A percentile compares a stretch with the other conserved stretches of the same genome.
These are phyloP conservation scores for Lignosus rhinocerotis DNA, from an alignment of 1,284 basidiomycete species.

Conservation along the genomic window DNA sequence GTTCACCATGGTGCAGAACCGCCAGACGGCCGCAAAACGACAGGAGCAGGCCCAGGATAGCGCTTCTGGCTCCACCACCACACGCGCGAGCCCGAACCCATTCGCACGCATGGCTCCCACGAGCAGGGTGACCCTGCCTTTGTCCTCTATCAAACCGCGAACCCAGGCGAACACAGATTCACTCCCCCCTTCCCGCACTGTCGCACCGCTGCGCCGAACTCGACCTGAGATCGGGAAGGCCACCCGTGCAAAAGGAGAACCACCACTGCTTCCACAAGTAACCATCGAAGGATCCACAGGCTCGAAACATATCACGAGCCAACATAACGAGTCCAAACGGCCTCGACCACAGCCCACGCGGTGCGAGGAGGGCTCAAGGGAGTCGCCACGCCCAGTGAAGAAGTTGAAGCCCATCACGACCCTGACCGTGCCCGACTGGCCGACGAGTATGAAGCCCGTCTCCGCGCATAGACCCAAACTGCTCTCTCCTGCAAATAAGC, in stretches of 20 bases:
- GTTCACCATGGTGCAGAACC: constrained; percentile 17
- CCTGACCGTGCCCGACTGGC: constrained; percentile 16
- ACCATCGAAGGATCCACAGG: background rate
- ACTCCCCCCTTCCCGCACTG: background rate
- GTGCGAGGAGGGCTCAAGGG: background rate
- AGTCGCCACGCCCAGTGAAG: constrained; percentile 10
- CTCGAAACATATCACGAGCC: background rate
- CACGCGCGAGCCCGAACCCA: constrained; percentile 12
- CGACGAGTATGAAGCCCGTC: constrained; percentile 10
- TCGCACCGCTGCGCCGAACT: too few species aligned
- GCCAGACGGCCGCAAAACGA: background rate
- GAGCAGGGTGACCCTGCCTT: background rate
- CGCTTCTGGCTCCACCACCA: background rate
- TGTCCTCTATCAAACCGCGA: background rate
- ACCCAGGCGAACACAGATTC: background rate
- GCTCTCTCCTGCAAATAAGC: background rate
- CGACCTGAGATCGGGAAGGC: too few species aligned
- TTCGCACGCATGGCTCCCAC: background rate
- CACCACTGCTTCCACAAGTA: too few species aligned
- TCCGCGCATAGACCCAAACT: constrained; percentile 14
- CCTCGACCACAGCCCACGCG: background rate
- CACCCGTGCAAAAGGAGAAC: too few species aligned
- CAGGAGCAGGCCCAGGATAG: background rate
- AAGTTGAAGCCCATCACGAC: constrained; percentile 19
- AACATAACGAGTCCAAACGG: background rate